phyloP scores from a whole-genome alignment of 306 rosid genomes.

The Castanea sativa region DNA sequence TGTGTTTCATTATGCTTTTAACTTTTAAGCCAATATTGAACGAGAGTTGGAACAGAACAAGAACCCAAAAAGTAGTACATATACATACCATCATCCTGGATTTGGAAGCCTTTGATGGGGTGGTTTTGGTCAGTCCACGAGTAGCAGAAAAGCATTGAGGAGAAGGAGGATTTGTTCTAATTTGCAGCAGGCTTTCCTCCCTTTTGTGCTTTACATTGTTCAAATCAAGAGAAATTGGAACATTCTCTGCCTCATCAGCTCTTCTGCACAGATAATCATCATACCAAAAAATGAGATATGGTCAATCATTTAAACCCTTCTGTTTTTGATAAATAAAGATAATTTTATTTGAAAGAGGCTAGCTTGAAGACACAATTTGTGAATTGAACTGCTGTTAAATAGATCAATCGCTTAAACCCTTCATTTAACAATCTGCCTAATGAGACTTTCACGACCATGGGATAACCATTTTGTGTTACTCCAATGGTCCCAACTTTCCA shows the following conservation, averaged over 20 bases:
- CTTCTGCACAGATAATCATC: conserved; percentile 40
- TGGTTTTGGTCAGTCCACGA: conserved; percentile 35
- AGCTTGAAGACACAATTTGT: neutral
- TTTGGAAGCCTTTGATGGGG: conserved; percentile 46
- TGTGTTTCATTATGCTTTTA: neutral
- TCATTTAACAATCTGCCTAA: too few relatives aligned
- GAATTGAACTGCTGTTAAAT: too few relatives aligned
- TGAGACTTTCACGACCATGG: too few relatives aligned
- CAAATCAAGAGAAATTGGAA: conserved; percentile 52
- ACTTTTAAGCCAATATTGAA: neutral
- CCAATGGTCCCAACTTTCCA: too few relatives aligned
- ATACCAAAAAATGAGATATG: neutral
- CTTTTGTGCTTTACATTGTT: conserved; percentile 45
- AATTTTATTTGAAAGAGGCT: too few relatives aligned
- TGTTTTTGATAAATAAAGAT: too few relatives aligned
- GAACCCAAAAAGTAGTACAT: too few relatives aligned
- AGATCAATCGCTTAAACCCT: too few relatives aligned
- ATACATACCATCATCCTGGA: conserved; percentile 62
- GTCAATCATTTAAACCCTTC: too few relatives aligned
- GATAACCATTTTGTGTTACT: too few relatives aligned
- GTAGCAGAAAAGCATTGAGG: conserved; percentile 90
- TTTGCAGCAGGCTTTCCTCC: conserved; percentile 45
- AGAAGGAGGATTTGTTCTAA: conserved; percentile 92
- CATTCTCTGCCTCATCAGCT: conserved; percentile 55
- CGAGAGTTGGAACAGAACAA: neutral